Conservation (phyloP, 106 monocot species). For the Dioscorea dumetorum region DNA sequence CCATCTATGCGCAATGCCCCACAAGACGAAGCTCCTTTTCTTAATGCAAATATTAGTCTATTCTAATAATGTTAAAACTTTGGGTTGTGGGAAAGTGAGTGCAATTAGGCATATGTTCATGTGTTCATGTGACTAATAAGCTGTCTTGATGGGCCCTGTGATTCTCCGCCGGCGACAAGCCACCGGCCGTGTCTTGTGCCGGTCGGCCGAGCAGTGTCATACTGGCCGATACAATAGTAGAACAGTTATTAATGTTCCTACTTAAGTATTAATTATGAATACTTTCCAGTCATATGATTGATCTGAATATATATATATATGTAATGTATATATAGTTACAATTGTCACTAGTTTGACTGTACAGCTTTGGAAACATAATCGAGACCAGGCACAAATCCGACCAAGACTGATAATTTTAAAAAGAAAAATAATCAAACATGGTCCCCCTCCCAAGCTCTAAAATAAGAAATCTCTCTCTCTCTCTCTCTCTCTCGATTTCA, state of each 20-base stretch:
- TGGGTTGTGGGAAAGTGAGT: constrained; percentile 1
- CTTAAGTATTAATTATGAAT: not conserved
- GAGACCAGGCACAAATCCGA: too few species aligned
- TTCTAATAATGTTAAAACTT: not conserved
- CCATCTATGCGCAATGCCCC: too few species aligned
- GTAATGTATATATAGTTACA: too few species aligned
- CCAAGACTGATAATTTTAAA: too few species aligned
- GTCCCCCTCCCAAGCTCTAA: too few species aligned
- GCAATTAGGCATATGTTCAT: not conserved
- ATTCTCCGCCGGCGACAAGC: not conserved
- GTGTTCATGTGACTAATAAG: not conserved
- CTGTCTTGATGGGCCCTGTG: not conserved
- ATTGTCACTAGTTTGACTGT: too few species aligned
- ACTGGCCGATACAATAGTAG: not conserved
- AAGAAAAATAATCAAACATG: too few species aligned
- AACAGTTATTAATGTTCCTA: not conserved
- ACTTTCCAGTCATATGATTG: not conserved
- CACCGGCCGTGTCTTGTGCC: constrained; percentile 1
- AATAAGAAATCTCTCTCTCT: too few species aligned
- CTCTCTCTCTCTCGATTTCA: too few species aligned
- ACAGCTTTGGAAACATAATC: too few species aligned
- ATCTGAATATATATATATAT: not conserved
- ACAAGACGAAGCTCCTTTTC: not conserved
- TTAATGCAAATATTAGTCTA: not conserved
- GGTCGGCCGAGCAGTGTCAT: not conserved